Evolutionary conservation across 2,329 filamentous ascomycete species (phyloP), one percentile per base, ranked within the genome.

Genomic region (Cyphellophora europaea): DNA sequence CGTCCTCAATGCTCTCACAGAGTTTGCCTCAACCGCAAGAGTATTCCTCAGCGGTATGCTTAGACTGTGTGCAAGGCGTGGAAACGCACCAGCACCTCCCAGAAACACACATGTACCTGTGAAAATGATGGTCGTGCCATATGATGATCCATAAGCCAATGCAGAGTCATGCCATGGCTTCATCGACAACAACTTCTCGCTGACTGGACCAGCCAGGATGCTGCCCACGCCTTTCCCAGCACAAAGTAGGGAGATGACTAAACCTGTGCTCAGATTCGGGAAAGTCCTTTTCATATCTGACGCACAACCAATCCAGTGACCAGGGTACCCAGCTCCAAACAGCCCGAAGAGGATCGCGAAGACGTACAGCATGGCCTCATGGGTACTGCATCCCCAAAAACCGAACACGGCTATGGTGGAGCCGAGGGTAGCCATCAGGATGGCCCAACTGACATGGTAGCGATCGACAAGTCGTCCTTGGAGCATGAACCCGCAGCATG

Each of bases 191-290:
- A 40, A 27, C 8, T 53, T 58, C 47, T 71, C 67, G 31, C 67
- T 71, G 27, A 73, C 49, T 0, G 70, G 69, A 3, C 70, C 70
- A 39, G 59, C 63, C 6, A 64, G 58, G 6, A 74, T 52, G 48
- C 65, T 67, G 3, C 69, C 69, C 13, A 72, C 57, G 0, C 69
- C 70, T 29, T 67, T 65, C 0, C 68, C 68, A 6, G 62, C 62
- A 6, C 61, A 60, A 35, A 72, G 53, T 11, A 64, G 56, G 21
- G 21, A 25, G 21, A 25, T 25, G 21, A 0, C 60, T 62, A 37
- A 72, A 67, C 1, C 71, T 57, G 42, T 62, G 0, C 65, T 62
- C 3, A 63, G 53, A 28, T 72, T 68, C 0, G 60, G 53, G 4
- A 37, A 42, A 1, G 46, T 41, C 11, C 59, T 53, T 30, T 54